These are phyloP conservation scores for Mycena indigotica DNA, from an alignment of 768 basidiomycete species.

Conservation along the genomic window DNA sequence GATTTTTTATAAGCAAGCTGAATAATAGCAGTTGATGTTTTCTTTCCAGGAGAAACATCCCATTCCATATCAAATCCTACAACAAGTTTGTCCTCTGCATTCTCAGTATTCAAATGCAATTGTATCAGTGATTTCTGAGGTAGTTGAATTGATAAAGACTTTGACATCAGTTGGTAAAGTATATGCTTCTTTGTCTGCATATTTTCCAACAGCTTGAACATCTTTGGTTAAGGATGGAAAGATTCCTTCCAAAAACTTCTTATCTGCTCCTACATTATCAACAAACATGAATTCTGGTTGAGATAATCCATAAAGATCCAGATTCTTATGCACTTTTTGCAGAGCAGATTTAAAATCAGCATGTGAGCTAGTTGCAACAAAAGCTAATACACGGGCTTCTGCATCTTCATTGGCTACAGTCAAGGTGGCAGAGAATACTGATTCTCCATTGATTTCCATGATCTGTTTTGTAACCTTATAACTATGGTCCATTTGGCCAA, in stretches of 20 bases:
- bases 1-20: background rate
- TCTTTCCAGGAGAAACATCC: background rate
- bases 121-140: background rate
- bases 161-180: background rate
- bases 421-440: conserved; percentile 1
- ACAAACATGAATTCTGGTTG: background rate
- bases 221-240: background rate
- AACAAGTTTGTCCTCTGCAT: background rate
- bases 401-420: conserved; percentile 1
- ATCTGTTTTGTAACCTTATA: conserved; percentile 4
- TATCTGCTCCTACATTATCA: background rate
- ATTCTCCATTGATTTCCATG: conserved; percentile 5
- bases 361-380: conserved; percentile 12
- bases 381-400: background rate
- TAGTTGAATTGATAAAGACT: background rate
- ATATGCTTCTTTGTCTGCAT: background rate
- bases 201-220: background rate
- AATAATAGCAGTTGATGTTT: background rate
- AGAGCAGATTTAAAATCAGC: conserved; percentile 1
- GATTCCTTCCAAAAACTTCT: background rate
- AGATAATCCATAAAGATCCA: background rate
- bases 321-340: background rate
- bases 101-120: background rate
- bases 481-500: background rate
- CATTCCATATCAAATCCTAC: background rate